These are phyloP conservation scores for Phytopythium montanum DNA, from an alignment of 352 stramenopile species.

Conservation along the genomic window DNA sequence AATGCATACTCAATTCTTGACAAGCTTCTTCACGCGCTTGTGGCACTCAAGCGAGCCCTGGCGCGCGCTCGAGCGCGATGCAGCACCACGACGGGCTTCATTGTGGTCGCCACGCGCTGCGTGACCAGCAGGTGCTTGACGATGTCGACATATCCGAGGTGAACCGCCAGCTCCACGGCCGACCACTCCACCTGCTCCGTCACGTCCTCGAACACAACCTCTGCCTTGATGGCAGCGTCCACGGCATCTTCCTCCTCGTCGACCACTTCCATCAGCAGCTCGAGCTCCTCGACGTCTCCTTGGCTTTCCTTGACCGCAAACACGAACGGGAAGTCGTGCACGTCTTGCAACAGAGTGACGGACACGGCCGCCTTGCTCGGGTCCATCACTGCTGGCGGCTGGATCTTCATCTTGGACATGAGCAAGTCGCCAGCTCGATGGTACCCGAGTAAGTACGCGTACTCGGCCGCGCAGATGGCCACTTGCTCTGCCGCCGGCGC, in stretches of 20 bases:
- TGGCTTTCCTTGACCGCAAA: constrained; percentile 9
- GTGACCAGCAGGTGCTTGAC: constrained; percentile 17
- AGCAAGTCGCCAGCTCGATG: constrained; percentile 12
- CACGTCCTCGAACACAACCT: constrained; percentile 5
- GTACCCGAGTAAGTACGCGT: constrained; percentile 20
- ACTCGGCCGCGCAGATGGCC: constrained; percentile 8
- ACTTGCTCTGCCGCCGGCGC: constrained; percentile 5
- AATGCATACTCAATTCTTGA: too few species aligned
- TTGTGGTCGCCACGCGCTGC: neutral
- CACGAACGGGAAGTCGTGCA: constrained; percentile 13
- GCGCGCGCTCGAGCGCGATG: neutral
- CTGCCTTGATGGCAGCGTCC: constrained; percentile 8
- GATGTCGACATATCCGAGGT: constrained; percentile 19
- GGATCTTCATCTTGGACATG: neutral
- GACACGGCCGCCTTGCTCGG: neutral
- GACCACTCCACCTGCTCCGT: constrained; percentile 7
- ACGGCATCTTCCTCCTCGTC: constrained; percentile 14
- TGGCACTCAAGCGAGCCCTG: neutral
- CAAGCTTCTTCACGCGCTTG: neutral
- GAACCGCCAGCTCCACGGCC: constrained; percentile 13
- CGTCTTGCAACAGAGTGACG: neutral
- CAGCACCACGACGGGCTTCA: constrained; percentile 6
- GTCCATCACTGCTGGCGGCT: neutral
- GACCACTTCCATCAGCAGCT: constrained; percentile 6
- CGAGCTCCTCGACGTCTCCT: constrained; percentile 4